Percentiles rank a stretch among this genome's conserved stretches.
phyloP scores from a whole-genome alignment of 73 alveolate genomes.

The Paramecium caudatum region DNA sequence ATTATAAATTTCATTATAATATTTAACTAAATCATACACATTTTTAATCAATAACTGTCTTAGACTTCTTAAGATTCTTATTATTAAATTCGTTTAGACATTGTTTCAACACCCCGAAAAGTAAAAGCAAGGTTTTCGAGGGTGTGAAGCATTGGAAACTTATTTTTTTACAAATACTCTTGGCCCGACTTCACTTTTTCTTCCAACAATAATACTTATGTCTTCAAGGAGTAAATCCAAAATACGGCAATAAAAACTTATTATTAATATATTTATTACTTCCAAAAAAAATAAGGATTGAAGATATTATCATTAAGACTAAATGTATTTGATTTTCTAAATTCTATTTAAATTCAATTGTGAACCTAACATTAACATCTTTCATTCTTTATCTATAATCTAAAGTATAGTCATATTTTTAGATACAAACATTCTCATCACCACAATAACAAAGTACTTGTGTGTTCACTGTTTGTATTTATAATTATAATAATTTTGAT shows the following conservation, averaged over 20 bases:
- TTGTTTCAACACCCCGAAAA: slow-evolving; percentile 33
- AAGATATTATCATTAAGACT: not conserved
- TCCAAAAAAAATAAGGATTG: not conserved
- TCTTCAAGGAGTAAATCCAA: slow-evolving; percentile 4
- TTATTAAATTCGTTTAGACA: slow-evolving; percentile 18
- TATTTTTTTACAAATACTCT: slow-evolving; percentile 5
- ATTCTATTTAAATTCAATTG: not conserved
- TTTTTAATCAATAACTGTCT: slow-evolving; percentile 18
- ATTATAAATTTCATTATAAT: too few species aligned
- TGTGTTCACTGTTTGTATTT: not conserved
- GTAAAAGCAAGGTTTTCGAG: slow-evolving; percentile 59
- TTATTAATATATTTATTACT: not conserved
- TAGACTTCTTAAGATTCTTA: slow-evolving; percentile 16
- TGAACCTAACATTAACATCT: not conserved
- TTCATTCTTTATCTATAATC: not conserved
- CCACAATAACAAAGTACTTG: slow-evolving; percentile 1
- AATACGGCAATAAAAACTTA: not conserved
- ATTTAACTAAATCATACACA: too few species aligned
- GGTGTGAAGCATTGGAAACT: slow-evolving; percentile 38
- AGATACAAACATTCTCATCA: not conserved
- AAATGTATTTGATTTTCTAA: not conserved
- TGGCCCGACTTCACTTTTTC: not conserved
- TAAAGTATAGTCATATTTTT: not conserved
- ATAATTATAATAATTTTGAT: not conserved
- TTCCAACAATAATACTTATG: not conserved